Evolutionary conservation across 2,329 filamentous ascomycete species (phyloP).

Genomic region (Hypoxylon sp.): DNA sequence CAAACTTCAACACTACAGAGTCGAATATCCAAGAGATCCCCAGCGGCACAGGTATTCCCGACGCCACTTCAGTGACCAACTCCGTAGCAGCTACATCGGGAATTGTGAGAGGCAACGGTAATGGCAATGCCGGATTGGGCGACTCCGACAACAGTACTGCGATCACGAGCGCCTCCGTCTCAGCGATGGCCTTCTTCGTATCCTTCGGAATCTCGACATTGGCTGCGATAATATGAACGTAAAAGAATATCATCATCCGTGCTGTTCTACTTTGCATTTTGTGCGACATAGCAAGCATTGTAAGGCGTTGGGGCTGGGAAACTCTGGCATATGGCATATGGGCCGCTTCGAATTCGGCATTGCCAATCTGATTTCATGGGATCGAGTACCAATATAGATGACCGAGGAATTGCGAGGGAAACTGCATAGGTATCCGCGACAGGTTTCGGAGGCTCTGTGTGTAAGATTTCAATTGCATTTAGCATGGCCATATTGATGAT

Average conservation of each 20-base stretch:
- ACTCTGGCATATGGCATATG: conserved; percentile 19
- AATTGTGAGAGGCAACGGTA: conserved; percentile 49
- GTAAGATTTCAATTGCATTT: conserved; percentile 4
- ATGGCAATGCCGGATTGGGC: conserved; percentile 42
- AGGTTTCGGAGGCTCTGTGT: conserved; percentile 8
- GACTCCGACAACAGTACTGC: conserved; percentile 31
- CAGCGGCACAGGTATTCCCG: conserved; percentile 66
- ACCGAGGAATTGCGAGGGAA: conserved; percentile 9
- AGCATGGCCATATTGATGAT: conserved; percentile 16
- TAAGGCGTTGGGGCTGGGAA: conserved; percentile 31
- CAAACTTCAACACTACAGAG: conserved; percentile 70
- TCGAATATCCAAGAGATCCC: conserved; percentile 70
- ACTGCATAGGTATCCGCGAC: conserved; percentile 16
- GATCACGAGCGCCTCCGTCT: conserved; percentile 9
- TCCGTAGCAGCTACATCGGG: conserved; percentile 66
- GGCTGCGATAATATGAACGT: conserved; percentile 35
- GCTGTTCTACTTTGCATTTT: conserved; percentile 26
- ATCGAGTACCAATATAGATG: conserved; percentile 28
- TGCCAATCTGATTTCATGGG: conserved; percentile 17
- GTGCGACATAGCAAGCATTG: conserved; percentile 37
- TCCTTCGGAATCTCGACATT: conserved; percentile 40
- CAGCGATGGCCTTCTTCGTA: conserved; percentile 36
- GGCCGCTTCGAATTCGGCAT: conserved; percentile 10
- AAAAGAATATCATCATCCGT: conserved; percentile 15
- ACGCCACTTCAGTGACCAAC: conserved; percentile 66